These are phyloP conservation scores for Neurospora discreta DNA, from an alignment of 495 filamentous ascomycete genomes.

Conservation along the genomic window DNA sequence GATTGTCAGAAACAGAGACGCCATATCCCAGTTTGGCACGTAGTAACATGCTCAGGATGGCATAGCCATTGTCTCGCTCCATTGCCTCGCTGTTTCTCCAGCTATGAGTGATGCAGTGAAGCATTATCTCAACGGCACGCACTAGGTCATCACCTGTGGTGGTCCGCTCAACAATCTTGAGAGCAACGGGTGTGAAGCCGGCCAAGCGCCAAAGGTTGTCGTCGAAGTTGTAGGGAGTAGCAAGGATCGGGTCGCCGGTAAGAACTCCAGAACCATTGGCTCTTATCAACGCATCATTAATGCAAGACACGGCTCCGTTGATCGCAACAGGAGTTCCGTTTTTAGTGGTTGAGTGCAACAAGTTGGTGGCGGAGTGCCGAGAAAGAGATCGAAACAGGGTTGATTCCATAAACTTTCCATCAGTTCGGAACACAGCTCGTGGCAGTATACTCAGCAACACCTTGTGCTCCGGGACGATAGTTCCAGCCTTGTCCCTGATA, in stretches of 20 bases:
- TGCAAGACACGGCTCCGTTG: conserved; percentile 76
- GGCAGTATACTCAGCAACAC: conserved; percentile 82
- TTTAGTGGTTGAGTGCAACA: conserved; percentile 60
- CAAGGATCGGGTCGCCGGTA: conserved; percentile 73
- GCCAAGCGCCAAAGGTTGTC: conserved; percentile 88
- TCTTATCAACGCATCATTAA: conserved; percentile 76
- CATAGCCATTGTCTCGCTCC: conserved; percentile 91
- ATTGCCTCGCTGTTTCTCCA: conserved; percentile 98
- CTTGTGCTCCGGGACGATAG: conserved; percentile 66
- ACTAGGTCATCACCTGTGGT: conserved; percentile 54
- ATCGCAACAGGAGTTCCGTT: conserved; percentile 71
- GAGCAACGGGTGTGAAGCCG: conserved; percentile 70
- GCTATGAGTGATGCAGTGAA: conserved; percentile 71
- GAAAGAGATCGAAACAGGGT: conserved; percentile 68
- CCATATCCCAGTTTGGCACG: conserved; percentile 61
- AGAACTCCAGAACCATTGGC: conserved; percentile 70
- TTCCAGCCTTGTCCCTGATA: conserved; percentile 70
- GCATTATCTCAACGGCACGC: conserved; percentile 72
- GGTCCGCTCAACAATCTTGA: conserved; percentile 74
- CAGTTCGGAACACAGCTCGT: conserved; percentile 62
- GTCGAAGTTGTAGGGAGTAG: conserved; percentile 71
- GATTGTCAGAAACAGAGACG: conserved; percentile 26
- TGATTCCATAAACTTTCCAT: conserved; percentile 61
- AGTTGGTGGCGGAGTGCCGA: conserved; percentile 55
- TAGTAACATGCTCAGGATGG: conserved; percentile 67